These are phyloP conservation scores for Pseudogymnoascus sp. DNA, from an alignment of 2,329 filamentous ascomycete genomes.

Conservation along the genomic window DNA sequence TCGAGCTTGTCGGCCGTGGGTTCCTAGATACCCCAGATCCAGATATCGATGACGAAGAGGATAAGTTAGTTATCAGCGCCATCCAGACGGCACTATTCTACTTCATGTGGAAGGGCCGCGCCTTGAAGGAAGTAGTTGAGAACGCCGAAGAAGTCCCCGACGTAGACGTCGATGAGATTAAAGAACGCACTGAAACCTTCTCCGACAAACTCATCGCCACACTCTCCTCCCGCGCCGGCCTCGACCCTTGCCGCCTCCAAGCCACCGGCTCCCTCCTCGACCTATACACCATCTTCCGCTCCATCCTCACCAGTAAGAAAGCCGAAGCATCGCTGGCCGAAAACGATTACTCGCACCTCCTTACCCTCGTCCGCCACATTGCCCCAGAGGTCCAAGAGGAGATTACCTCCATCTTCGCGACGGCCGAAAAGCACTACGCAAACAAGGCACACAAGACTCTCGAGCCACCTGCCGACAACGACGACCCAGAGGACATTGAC, in stretches of 20 bases:
- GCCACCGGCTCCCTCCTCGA: slow-evolving; percentile 75
- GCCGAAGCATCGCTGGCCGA: slow-evolving; percentile 30
- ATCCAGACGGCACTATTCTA: slow-evolving; percentile 77
- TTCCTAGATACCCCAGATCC: slow-evolving; percentile 60
- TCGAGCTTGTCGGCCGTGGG: slow-evolving; percentile 67
- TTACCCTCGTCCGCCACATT: slow-evolving; percentile 61
- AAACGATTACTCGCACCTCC: slow-evolving; percentile 46
- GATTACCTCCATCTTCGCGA: slow-evolving; percentile 69
- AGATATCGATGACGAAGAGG: slow-evolving; percentile 68
- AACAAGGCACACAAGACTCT: slow-evolving; percentile 57
- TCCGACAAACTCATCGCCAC: slow-evolving; percentile 58
- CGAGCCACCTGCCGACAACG: slow-evolving; percentile 61
- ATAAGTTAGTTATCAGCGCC: slow-evolving; percentile 67
- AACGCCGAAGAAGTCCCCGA: slow-evolving; percentile 48
- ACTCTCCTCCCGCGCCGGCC: slow-evolving; percentile 57
- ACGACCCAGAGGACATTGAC: slow-evolving; percentile 61
- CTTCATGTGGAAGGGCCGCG: slow-evolving; percentile 85
- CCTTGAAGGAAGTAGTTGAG: slow-evolving; percentile 47
- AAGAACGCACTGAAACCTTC: slow-evolving; percentile 48
- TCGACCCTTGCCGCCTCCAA: slow-evolving; percentile 71
- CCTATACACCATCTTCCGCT: slow-evolving; percentile 70
- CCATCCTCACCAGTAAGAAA: slow-evolving; percentile 48
- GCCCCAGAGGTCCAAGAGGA: slow-evolving; percentile 53
- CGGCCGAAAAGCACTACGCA: slow-evolving; percentile 70
- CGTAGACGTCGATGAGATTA: slow-evolving; percentile 53